Conservation (phyloP, 441 rosid species). For the Geranium incanum region DNA sequence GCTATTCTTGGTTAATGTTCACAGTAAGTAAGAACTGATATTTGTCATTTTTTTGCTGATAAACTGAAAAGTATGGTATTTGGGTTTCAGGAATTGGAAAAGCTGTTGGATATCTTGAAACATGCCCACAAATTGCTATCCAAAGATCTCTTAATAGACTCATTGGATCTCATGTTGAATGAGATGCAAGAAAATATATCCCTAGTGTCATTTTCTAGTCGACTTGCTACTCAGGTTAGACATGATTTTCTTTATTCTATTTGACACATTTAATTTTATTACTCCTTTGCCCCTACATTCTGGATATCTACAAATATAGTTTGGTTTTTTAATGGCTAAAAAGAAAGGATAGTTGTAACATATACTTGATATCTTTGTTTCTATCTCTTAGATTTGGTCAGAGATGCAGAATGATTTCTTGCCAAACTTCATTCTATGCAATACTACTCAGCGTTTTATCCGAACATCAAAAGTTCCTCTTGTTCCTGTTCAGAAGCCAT, state of each 20-base stretch:
- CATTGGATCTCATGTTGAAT: constrained; percentile 77
- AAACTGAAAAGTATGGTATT: constrained; percentile 18
- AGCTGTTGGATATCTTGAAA: constrained; percentile 67
- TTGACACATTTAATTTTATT: constrained; percentile 6
- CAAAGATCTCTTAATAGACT: constrained; percentile 70
- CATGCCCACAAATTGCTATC: constrained; percentile 79
- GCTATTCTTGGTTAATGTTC: constrained; percentile 15
- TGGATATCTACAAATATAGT: not conserved
- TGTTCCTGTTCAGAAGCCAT: constrained; percentile 85
- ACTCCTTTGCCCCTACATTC: not conserved
- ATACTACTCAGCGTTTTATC: constrained; percentile 92
- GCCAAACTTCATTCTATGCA: constrained; percentile 95
- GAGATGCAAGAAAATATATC: constrained; percentile 98
- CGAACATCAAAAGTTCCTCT: constrained; percentile 69
- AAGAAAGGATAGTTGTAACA: not conserved
- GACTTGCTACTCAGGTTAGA: constrained; percentile 95
- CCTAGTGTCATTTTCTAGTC: constrained; percentile 91
- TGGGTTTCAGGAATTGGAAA: constrained; percentile 80
- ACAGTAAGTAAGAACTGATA: constrained; percentile 8
- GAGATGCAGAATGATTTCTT: constrained; percentile 98
- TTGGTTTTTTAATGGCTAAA: not conserved
- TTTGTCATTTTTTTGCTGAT: constrained; percentile 11
- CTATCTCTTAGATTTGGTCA: constrained; percentile 74
- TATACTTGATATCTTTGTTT: constrained; percentile 18
- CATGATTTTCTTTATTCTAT: constrained; percentile 15